These are phyloP conservation scores for Penstemon newberryi DNA, from an alignment of 257 asterid genomes.

Conservation along the genomic window DNA sequence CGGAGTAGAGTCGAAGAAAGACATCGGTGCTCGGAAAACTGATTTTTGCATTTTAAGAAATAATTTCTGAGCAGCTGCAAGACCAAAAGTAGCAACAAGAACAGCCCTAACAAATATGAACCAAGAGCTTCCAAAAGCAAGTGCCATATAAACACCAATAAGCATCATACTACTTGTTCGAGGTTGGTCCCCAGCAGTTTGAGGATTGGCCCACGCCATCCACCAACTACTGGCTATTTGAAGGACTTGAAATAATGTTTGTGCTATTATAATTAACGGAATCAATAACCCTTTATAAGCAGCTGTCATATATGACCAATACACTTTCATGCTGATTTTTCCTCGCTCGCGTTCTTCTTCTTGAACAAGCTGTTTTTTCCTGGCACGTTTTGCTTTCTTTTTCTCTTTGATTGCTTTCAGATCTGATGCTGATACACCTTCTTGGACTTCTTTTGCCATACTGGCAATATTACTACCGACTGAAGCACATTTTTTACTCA, in stretches of 20 bases:
- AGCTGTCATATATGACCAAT: constrained; percentile 86
- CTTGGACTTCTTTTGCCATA: constrained; percentile 60
- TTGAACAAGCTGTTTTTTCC: constrained; percentile 93
- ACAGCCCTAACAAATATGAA: constrained; percentile 90
- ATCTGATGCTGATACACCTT: constrained; percentile 68
- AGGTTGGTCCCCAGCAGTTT: constrained; percentile 75
- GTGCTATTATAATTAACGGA: constrained; percentile 87
- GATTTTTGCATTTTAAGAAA: constrained; percentile 76
- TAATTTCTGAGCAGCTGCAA: constrained; percentile 90
- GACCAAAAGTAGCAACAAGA: constrained; percentile 96
- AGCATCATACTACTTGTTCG: constrained; percentile 74
- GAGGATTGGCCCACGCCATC: constrained; percentile 99
- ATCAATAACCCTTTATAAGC: constrained; percentile 91
- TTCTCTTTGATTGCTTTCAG: constrained; percentile 81
- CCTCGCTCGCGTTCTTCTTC: constrained; percentile 99
- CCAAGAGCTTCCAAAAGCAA: constrained; percentile 96
- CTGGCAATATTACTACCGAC: constrained; percentile 49
- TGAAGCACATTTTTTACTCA: constrained; percentile 57
- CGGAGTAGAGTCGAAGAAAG: constrained; percentile 97
- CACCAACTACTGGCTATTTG: constrained; percentile 99
- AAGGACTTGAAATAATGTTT: constrained; percentile 88
- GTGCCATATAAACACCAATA: constrained; percentile 87
- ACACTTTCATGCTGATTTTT: constrained; percentile 95
- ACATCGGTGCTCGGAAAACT: constrained; percentile 89
- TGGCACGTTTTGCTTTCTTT: constrained; percentile 82